These are phyloP conservation scores for Syzygium syzygioides DNA, from an alignment of 441 rosid species.

Conservation along the genomic window DNA sequence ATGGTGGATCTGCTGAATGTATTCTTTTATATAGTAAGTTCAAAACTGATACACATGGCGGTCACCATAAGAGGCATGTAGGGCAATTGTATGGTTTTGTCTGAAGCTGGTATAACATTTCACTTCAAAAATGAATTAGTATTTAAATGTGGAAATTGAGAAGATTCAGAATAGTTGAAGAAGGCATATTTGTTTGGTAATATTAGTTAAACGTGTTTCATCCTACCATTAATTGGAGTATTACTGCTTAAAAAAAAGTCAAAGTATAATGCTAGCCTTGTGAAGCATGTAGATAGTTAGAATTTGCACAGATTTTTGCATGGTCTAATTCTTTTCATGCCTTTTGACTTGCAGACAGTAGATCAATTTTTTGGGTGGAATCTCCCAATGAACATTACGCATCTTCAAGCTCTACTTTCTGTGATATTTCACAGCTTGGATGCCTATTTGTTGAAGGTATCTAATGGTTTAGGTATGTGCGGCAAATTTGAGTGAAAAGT, in stretches of 20 bases:
- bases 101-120: neutral
- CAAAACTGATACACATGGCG: neutral
- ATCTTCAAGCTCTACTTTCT: constrained; percentile 96
- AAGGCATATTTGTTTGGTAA: neutral
- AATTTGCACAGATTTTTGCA: neutral
- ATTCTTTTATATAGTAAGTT: neutral
- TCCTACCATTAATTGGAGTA: neutral
- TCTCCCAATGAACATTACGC: constrained; percentile 84
- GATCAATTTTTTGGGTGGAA: constrained; percentile 89
- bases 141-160: neutral
- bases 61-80: neutral
- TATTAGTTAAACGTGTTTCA: neutral
- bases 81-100: neutral
- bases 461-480: constrained; percentile 71
- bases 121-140: neutral
- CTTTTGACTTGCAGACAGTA: constrained; percentile 69
- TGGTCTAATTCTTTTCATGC: constrained; percentile 8
- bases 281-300: neutral
- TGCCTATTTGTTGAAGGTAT: constrained; percentile 65
- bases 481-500: neutral
- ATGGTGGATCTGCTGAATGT: neutral
- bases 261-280: neutral
- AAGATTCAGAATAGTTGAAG: neutral
- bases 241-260: neutral
- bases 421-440: constrained; percentile 85